Evolutionary conservation across 2,329 filamentous ascomycete species (phyloP).

Genomic region (Xylariales sp.): DNA sequence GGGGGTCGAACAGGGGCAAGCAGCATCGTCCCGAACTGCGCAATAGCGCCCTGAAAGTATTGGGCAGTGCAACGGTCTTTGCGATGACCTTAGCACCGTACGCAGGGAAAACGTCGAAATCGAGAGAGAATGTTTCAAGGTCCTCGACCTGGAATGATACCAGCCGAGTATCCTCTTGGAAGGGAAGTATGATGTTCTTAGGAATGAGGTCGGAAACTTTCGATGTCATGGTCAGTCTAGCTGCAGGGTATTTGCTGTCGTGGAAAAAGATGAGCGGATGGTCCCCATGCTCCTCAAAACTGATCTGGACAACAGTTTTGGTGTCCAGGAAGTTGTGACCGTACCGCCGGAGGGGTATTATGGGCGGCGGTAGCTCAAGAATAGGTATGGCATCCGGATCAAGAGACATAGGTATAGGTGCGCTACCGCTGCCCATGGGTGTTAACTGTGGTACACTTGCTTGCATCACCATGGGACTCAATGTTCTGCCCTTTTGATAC

Average conservation of each 20-base stretch:
- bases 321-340: slow-evolving; percentile 98
- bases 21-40: slow-evolving; percentile 78
- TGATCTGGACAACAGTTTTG: slow-evolving; percentile 92
- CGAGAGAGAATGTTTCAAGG: slow-evolving; percentile 84
- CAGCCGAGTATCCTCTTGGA: slow-evolving; percentile 90
- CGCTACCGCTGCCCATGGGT: slow-evolving; percentile 37
- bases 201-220: slow-evolving; percentile 95
- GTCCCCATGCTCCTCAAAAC: slow-evolving; percentile 72
- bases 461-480: slow-evolving; percentile 41
- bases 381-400: slow-evolving; percentile 88
- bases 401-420: slow-evolving; percentile 58
- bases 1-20: slow-evolving; percentile 86
- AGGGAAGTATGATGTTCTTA: slow-evolving; percentile 89
- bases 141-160: slow-evolving; percentile 97
- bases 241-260: slow-evolving; percentile 91
- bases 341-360: slow-evolving; percentile 90
- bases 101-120: slow-evolving; percentile 96
- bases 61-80: slow-evolving; percentile 86
- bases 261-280: slow-evolving; percentile 91
- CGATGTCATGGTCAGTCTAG: slow-evolving; percentile 90
- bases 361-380: slow-evolving; percentile 87
- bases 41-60: slow-evolving; percentile 70
- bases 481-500: slow-evolving; percentile 39
- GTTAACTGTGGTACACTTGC: slow-evolving; percentile 31
- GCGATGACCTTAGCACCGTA: slow-evolving; percentile 98